Evolutionary conservation across 306 rosid species (phyloP).

Genomic region (Herpetospermum pedunculosum): DNA sequence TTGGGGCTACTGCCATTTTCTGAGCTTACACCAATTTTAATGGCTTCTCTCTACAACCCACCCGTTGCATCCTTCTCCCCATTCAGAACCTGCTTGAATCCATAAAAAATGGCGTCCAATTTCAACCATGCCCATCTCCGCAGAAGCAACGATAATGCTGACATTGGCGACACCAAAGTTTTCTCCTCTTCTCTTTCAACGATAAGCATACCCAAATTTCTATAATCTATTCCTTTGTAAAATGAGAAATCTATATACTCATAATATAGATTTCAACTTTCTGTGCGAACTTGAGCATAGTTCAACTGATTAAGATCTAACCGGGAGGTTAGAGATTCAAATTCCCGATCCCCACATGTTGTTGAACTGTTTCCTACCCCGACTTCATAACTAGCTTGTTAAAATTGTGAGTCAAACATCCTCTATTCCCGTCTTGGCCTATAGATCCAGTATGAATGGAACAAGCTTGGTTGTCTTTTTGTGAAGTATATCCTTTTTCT

Average conservation of each 20-base stretch:
- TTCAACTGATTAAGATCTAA: too few species aligned
- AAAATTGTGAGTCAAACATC: background rate
- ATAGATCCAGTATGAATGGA: too few species aligned
- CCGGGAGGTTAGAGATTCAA: too few species aligned
- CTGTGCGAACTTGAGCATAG: too few species aligned
- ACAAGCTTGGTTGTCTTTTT: background rate
- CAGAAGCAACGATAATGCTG: background rate
- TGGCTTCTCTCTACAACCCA: constrained; percentile 6
- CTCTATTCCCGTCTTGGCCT: too few species aligned
- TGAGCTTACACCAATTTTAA: background rate
- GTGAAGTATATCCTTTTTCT: background rate
- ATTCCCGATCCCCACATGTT: too few species aligned
- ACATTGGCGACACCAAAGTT: background rate
- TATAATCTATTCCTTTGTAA: too few species aligned
- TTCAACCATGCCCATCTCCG: background rate
- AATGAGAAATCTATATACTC: too few species aligned
- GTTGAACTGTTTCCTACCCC: too few species aligned
- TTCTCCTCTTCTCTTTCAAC: constrained; percentile 7
- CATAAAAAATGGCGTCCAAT: constrained; percentile 2
- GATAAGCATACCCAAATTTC: too few species aligned
- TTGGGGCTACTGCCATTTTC: background rate
- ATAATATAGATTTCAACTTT: too few species aligned
- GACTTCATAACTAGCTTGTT: background rate
- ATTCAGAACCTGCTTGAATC: background rate
- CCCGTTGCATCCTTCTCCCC: background rate